Evolutionary conservation across 345 rosid genomes (phyloP).

Genomic region (Cardamine occulta): DNA sequence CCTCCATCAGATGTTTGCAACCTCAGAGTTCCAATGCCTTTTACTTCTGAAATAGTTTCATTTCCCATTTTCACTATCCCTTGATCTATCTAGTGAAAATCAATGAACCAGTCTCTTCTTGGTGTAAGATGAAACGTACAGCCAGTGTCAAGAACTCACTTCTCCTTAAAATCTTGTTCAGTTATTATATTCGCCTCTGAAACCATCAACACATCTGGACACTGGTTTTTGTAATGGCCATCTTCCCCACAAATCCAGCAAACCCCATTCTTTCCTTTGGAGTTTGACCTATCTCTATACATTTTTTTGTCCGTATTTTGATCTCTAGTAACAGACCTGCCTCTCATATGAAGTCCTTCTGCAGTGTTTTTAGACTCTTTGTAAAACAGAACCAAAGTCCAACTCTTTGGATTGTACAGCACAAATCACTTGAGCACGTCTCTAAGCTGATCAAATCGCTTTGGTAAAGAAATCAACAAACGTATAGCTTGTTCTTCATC

Average conservation of each 20-base stretch:
- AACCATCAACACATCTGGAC: neutral
- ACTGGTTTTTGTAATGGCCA: conserved; percentile 12
- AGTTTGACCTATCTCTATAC: neutral
- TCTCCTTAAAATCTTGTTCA: neutral
- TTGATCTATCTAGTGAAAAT: neutral
- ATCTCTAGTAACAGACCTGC: neutral
- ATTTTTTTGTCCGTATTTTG: neutral
- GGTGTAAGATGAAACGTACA: neutral
- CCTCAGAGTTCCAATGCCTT: neutral
- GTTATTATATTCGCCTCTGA: neutral
- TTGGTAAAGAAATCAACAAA: conserved; percentile 7
- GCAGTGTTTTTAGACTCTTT: neutral
- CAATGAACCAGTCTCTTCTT: neutral
- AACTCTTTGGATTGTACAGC: conserved; percentile 10
- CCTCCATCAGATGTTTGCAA: neutral
- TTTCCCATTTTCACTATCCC: neutral
- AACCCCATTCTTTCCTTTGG: neutral
- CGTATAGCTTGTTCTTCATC: conserved; percentile 6
- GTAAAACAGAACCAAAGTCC: neutral
- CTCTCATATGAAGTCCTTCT: neutral
- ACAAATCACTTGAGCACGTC: neutral
- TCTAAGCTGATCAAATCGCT: conserved; percentile 3
- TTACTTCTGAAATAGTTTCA: neutral
- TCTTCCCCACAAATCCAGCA: conserved; percentile 27
- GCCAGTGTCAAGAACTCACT: neutral